Evolutionary conservation across 1,139 yeast species (phyloP), one percentile per base, ranked within the genome.

Genomic region (Candida buenavistaensis): DNA sequence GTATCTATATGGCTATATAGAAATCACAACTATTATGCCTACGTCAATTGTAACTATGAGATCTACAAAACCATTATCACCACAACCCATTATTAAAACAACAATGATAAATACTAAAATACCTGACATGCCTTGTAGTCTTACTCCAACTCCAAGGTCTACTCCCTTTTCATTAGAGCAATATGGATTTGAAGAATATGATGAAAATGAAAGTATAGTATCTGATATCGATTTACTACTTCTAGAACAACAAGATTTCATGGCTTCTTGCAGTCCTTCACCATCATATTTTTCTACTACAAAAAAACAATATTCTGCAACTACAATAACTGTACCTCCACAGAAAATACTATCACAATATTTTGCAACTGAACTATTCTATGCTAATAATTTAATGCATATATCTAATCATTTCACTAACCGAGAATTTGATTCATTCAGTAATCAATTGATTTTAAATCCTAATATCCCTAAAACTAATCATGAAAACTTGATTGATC

Each of bases 281-380:
- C 23, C 23, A 25, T 19, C 15, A 22, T 13, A n/a, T 22, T 15
- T 22, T 16, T 7, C 7, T 7, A 4, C 26, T n/a, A 15, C 16
- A 6, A 1, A 11, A 14, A 7, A 11, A 23, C 23, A 21, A 10
- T 10, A 14, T 14, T 23, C 5, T 16, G 11, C n/a, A 26, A 30
- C 29, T 39, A 9, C 30, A 33, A 23, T 17, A 33, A 12, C 34
- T 30, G 7, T 42, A 28, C 34, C 24, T n/a, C 24, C 24, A 10
- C 11, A 14, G 11, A 19, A 28, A 27, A 34, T 39, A 13, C 32
- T 37, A 23, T 21, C 36, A 11, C 34, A 34, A 11, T 44, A 30
- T 35, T 47, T 52, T 24, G 40, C 44, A 19, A 48, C 51, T 26
- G 53, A 54, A 33, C 9, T 47, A 8, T 54, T 50, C 34, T 45